phyloP scores from a whole-genome alignment of 768 basidiomycete species.

The Hortiboletus campestris region DNA sequence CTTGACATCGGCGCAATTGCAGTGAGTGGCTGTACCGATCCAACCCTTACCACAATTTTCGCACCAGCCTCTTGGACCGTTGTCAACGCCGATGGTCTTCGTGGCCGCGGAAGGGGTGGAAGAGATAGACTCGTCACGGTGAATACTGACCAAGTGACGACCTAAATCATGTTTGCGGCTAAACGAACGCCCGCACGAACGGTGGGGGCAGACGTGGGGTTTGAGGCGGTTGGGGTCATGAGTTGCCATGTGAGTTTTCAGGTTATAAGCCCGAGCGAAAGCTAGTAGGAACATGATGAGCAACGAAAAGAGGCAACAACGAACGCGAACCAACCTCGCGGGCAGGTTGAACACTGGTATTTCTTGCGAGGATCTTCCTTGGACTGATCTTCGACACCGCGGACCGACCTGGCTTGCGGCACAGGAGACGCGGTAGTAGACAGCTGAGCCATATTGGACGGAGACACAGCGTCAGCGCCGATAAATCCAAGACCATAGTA shows the following conservation, averaged over 20 bases:
- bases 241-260: slow-evolving; percentile 94
- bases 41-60: slow-evolving; percentile 71
- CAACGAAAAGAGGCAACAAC: neutral
- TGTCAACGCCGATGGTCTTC: slow-evolving; percentile 66
- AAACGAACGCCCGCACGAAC: slow-evolving; percentile 85
- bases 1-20: slow-evolving; percentile 66
- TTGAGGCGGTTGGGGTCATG: slow-evolving; percentile 91
- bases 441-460: slow-evolving; percentile 51
- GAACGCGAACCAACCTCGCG: slow-evolving; percentile 50
- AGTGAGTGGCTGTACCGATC: slow-evolving; percentile 52
- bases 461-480: slow-evolving; percentile 47
- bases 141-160: slow-evolving; percentile 84
- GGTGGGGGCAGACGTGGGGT: slow-evolving; percentile 85
- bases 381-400: slow-evolving; percentile 40
- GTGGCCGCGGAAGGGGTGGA: slow-evolving; percentile 39
- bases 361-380: slow-evolving; percentile 72
- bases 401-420: slow-evolving; percentile 37
- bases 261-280: slow-evolving; percentile 90
- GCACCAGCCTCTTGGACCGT: slow-evolving; percentile 66
- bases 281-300: slow-evolving; percentile 41
- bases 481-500: slow-evolving; percentile 40
- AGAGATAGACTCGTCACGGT: slow-evolving; percentile 61
- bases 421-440: slow-evolving; percentile 44
- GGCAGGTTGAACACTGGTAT: slow-evolving; percentile 73
- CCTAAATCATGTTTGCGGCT: slow-evolving; percentile 93